These are phyloP conservation scores for Boletellus emodensis DNA, from an alignment of 768 basidiomycete genomes.

Conservation along the genomic window DNA sequence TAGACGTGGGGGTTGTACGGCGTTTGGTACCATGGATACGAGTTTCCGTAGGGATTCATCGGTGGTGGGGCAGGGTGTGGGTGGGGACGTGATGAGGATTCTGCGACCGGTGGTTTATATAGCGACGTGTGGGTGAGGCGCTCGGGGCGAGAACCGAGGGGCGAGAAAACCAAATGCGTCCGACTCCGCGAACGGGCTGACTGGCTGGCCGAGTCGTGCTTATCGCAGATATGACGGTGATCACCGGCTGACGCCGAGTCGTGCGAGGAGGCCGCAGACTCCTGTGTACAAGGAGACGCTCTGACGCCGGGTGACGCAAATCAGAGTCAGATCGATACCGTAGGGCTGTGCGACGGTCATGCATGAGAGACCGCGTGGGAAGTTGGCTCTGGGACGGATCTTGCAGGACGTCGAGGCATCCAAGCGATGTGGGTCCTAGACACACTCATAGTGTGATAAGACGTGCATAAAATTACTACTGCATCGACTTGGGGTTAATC, in stretches of 20 bases:
- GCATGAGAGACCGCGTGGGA: background rate
- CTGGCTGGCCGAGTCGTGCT: background rate
- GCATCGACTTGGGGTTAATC: too few species aligned
- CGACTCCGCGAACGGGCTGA: conserved; percentile 2
- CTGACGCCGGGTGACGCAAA: background rate
- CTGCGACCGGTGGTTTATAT: conserved; percentile 8
- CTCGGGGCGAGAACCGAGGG: background rate
- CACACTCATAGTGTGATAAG: too few species aligned
- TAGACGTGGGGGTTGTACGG: conserved; percentile 31
- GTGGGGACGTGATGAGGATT: background rate
- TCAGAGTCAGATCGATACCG: background rate
- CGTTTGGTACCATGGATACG: conserved; percentile 22
- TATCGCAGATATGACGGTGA: background rate
- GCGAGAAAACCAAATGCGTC: conserved; percentile 5
- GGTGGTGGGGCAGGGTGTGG: background rate
- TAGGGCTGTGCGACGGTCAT: background rate
- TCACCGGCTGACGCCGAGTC: background rate
- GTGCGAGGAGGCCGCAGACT: background rate
- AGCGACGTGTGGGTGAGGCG: too few species aligned
- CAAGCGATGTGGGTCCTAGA: too few species aligned
- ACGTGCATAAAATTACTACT: too few species aligned
- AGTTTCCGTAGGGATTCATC: conserved; percentile 26
- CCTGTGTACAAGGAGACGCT: background rate
- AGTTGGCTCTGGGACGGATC: too few species aligned
- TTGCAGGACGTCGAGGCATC: too few species aligned